Evolutionary conservation across 495 filamentous ascomycete species (phyloP), one percentile per base, ranked within the genome.

Genomic region (Lasiosphaeriaceae sp.): DNA sequence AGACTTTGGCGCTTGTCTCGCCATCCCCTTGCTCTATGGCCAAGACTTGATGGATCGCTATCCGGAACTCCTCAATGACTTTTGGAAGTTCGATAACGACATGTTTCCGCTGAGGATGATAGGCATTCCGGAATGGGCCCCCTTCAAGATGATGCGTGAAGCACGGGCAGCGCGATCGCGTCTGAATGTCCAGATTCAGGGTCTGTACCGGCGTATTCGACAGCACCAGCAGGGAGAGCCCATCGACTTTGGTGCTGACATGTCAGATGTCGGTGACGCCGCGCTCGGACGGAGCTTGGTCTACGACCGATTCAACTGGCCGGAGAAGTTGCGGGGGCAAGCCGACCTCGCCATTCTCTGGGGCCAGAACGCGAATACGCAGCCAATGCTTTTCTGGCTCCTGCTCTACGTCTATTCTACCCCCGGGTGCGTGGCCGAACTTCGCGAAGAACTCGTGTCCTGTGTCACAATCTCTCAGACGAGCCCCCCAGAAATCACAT

Each of bases 31-130:
- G 2, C 59, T 54, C 17, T 62, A 54, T 16, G 59, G 59, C 1
- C 49, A 50, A 14, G 56, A 55, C 21, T 34, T 54, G 20, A 16
- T 58, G 11, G 17, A 26, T 6, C 58, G 58, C 11, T 46, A 50
- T 11, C 48, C 48, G 48, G 34, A 47, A 0, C 35, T 62, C 3
- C 17, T 61, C 0, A 50, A 55, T 12, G 59, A 62, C 17, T 26
- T 62, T 21, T 62, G 59, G 59, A 56, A 34, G 11, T 62, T 61
- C 16, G 59, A 62, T 31, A 60, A 61, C n/a, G 47, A 43, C 14
- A 43, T 62, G 21, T 47, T 62, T 24, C 59, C 59, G 44, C 24
- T 62, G 9, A 6, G 56, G 16, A 62, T 63, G 52, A 56, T 62
- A 3, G 60, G 60, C 11, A 46, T 63, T 16, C 60, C 58, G 3